A percentile compares a stretch with the other conserved stretches of the same genome.
Evolutionary conservation across 202 grass and related monocot genomes (phyloP).

Genomic region (Brachypodium distachyon): DNA sequence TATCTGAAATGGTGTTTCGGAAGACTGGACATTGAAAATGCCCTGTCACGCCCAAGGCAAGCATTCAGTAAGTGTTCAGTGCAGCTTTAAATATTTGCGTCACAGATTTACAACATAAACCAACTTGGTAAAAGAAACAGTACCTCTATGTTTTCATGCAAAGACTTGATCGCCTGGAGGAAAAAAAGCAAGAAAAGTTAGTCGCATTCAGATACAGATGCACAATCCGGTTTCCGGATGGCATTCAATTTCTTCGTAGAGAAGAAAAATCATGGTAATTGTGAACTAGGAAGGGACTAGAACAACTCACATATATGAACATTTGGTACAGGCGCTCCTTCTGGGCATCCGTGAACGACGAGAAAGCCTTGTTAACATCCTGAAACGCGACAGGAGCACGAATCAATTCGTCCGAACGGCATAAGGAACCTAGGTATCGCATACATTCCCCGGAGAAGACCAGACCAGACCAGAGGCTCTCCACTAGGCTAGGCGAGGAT

Average conservation of each 20-base stretch:
- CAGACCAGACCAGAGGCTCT: background rate
- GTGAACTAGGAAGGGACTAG: background rate
- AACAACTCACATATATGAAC: conserved; percentile 39
- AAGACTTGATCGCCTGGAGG: conserved; percentile 43
- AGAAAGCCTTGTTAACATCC: conserved; percentile 41
- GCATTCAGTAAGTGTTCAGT: background rate
- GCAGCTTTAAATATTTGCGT: background rate
- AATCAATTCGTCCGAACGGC: background rate
- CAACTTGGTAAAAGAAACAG: background rate
- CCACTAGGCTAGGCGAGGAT: no score
- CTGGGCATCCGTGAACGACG: conserved; percentile 37
- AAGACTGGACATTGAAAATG: background rate
- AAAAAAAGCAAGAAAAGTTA: background rate
- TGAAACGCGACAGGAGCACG: conserved; percentile 11
- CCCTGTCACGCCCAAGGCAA: background rate
- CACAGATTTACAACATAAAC: background rate
- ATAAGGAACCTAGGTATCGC: background rate
- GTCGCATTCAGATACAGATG: background rate
- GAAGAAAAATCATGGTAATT: background rate
- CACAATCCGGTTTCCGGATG: background rate
- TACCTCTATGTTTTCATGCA: conserved; percentile 57
- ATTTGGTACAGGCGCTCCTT: conserved; percentile 43
- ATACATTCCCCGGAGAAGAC: background rate
- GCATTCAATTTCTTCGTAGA: background rate
- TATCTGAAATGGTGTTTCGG: background rate